These are phyloP conservation scores for Paspalum notatum DNA, from an alignment of 176 grass and related monocot species.

Conservation along the genomic window DNA sequence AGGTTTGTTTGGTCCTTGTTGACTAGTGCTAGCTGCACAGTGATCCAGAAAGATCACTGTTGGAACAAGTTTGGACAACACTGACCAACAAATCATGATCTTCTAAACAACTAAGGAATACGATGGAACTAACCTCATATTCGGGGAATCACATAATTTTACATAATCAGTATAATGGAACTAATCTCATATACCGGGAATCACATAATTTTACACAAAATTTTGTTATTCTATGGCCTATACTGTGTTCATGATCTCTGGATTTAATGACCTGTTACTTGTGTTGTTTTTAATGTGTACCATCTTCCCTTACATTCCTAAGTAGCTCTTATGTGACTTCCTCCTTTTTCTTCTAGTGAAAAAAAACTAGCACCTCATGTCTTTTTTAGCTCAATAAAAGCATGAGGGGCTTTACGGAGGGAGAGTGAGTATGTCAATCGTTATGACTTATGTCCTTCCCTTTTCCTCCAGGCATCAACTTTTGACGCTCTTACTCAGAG, in stretches of 20 bases:
- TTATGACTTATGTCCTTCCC: conserved; percentile 34
- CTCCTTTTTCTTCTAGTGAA: conserved; percentile 15
- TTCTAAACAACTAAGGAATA: neutral
- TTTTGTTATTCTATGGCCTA: neutral
- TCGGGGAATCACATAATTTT: neutral
- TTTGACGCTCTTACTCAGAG: conserved; percentile 85
- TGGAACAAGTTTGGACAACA: conserved; percentile 2
- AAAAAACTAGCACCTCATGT: conserved; percentile 17
- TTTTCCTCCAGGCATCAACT: conserved; percentile 76
- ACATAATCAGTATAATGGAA: neutral
- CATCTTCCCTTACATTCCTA: neutral
- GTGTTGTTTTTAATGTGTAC: neutral
- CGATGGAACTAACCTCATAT: neutral
- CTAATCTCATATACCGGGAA: neutral
- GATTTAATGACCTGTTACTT: neutral
- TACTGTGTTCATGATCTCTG: neutral
- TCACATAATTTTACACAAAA: neutral
- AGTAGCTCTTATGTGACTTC: conserved; percentile 4
- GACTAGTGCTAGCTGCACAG: neutral
- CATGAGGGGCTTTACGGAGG: neutral
- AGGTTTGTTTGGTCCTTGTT: neutral
- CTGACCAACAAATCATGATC: neutral
- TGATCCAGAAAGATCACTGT: neutral
- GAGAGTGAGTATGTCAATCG: conserved; percentile 6
- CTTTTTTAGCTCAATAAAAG: conserved; percentile 16